Base-by-base conservation (phyloP, 768 basidiomycete genomes). In the Gyrodon lividus region DNA sequence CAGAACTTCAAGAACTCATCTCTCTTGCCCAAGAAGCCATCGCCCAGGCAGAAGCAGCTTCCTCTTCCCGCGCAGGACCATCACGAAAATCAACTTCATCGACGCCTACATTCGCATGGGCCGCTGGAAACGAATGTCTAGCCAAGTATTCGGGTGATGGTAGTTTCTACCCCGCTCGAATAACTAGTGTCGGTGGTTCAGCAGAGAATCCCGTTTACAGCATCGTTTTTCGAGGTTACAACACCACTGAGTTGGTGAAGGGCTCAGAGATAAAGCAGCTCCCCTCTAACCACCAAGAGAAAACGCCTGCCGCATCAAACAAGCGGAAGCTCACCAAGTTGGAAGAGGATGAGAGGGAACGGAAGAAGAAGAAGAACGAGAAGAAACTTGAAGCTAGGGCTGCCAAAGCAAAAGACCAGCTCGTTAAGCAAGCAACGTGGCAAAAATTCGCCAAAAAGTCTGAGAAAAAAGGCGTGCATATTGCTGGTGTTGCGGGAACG, bases 381-480 rank as follows among this genome's bases (percentile, higher is more conserved):
- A 93, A 93, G 77, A 94, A 94, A 70, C 58, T 91, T 37, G 92
- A 94, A 74, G 79, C 74, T 16, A 83, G 80, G 62, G 91, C 90
- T 31, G 80, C 83, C 8, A 95, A 95, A 71, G 88, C 91, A 9
- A 91, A 92, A 69, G 92, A 95, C 65, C 92, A 95, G 72, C 77
- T 72, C 28, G 76, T 75, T 56, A 92, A 92, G 72, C 91, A 94
- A 72, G 82, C 81, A 52, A 84, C 84, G 40, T 96, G 92, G 92
- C 91, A 94, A 73, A 91, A 91, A 73, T 96, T 96, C 74, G 85
- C 92, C 19, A 96, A 94, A 76, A 96, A 96, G 74, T 82, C 85
- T 24, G 89, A 92, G 70, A 92, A 87, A 79, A 95, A 95, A 70
- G 92, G 92, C 8, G 83, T 92, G 28, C 84, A 88, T 66, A 94